Conservation (phyloP, 2,329 filamentous ascomycete genomes). For the Aureobasidium sp. region DNA sequence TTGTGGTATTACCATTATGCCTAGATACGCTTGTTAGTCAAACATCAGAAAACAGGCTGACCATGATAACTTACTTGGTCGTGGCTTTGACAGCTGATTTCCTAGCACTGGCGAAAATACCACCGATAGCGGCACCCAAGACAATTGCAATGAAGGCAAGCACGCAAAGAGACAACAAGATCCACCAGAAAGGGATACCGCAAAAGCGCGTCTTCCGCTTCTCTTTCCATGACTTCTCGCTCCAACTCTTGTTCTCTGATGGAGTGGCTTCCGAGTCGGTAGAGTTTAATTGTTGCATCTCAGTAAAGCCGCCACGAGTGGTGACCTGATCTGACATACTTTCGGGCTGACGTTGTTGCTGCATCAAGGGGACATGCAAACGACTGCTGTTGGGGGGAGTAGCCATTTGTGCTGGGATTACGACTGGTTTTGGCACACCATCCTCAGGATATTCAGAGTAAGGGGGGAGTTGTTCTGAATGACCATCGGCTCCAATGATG, state of each 20-base stretch:
- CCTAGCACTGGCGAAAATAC: constrained; percentile 22
- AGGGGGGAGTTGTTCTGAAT: constrained; percentile 83
- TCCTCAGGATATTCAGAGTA: constrained; percentile 86
- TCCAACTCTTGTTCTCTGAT: constrained; percentile 23
- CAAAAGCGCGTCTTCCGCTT: constrained; percentile 28
- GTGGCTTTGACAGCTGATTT: constrained; percentile 10
- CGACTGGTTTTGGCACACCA: constrained; percentile 29
- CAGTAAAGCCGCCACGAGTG: background rate
- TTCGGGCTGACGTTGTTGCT: constrained; percentile 19
- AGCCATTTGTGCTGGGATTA: constrained; percentile 4
- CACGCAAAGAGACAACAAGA: constrained; percentile 22
- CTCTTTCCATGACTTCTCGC: constrained; percentile 30
- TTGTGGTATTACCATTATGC: background rate
- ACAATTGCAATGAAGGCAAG: constrained; percentile 25
- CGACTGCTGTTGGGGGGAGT: constrained; percentile 14
- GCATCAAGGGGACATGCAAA: constrained; percentile 27
- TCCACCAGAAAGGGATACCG: constrained; percentile 27
- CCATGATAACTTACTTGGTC: background rate
- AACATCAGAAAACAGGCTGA: background rate
- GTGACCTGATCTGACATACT: constrained; percentile 25
- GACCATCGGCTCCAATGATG: constrained; percentile 78
- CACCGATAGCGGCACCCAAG: constrained; percentile 27
- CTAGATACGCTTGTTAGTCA: background rate
- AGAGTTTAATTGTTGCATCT: constrained; percentile 12
- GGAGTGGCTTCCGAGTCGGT: constrained; percentile 11